Evolutionary conservation across 2,329 filamentous ascomycete species (phyloP).

Genomic region (Penicillium sp.): DNA sequence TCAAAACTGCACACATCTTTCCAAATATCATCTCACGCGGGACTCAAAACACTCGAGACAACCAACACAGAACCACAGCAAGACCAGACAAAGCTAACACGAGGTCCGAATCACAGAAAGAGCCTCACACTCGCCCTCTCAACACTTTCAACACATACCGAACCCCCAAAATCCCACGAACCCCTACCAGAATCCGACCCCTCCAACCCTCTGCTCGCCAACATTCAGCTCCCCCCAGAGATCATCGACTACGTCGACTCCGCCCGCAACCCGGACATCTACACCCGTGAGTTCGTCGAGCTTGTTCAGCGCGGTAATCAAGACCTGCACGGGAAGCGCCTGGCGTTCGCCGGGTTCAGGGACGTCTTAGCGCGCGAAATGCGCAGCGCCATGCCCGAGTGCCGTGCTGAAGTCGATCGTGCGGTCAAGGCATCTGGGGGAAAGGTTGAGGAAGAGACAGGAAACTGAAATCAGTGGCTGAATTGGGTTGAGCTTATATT

Average conservation of each 20-base stretch:
- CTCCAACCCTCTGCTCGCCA: slow-evolving; percentile 48
- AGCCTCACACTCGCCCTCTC: slow-evolving; percentile 57
- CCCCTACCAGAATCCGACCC: slow-evolving; percentile 27
- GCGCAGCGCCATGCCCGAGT: slow-evolving; percentile 59
- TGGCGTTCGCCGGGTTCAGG: slow-evolving; percentile 60
- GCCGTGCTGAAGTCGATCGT: slow-evolving; percentile 54
- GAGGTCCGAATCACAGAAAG: slow-evolving; percentile 37
- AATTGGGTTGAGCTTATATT: not conserved
- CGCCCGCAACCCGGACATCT: slow-evolving; percentile 66
- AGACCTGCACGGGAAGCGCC: slow-evolving; percentile 60
- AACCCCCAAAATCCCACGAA: slow-evolving; percentile 21
- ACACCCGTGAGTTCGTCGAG: slow-evolving; percentile 67
- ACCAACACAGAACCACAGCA: not conserved
- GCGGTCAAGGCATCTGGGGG: slow-evolving; percentile 48
- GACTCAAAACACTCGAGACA: not conserved
- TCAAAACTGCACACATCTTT: not conserved
- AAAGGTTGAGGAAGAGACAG: not conserved
- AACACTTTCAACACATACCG: slow-evolving; percentile 48
- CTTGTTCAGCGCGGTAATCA: slow-evolving; percentile 64
- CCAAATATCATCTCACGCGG: not conserved
- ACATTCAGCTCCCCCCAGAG: slow-evolving; percentile 60
- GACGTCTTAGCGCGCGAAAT: slow-evolving; percentile 62
- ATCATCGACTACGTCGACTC: slow-evolving; percentile 65
- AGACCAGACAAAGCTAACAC: slow-evolving; percentile 4
- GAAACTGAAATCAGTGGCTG: not conserved